These are phyloP conservation scores for Apiotrichum veenhuisii DNA, from an alignment of 1,284 basidiomycete species.

Conservation along the genomic window DNA sequence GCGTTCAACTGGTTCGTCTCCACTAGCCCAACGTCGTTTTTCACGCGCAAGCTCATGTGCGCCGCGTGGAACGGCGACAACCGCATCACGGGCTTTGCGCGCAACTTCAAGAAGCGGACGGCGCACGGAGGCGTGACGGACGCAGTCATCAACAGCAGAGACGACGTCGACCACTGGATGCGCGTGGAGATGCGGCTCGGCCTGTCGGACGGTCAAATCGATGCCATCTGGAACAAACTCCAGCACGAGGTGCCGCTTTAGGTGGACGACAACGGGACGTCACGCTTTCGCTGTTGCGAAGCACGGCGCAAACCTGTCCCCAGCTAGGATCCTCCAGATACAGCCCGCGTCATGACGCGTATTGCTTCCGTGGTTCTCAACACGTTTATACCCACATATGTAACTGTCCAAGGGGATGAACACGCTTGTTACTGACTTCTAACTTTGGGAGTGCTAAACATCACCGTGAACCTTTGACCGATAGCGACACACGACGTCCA, in stretches of 20 bases:
- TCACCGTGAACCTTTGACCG: too few relatives aligned
- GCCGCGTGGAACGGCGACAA: constrained; percentile 9
- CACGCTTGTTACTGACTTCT: too few relatives aligned
- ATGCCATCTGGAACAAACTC: constrained; percentile 4
- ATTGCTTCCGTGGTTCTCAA: too few relatives aligned
- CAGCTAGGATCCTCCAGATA: too few relatives aligned
- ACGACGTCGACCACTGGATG: constrained; percentile 4
- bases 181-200: constrained; percentile 1
- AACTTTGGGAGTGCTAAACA: too few relatives aligned
- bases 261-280: too few relatives aligned
- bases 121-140: background rate
- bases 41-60: constrained; percentile 1
- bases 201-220: constrained; percentile 1
- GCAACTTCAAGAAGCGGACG: constrained; percentile 6
- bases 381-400: too few relatives aligned
- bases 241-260: background rate
- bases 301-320: too few relatives aligned
- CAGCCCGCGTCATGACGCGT: too few relatives aligned
- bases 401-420: too few relatives aligned
- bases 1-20: constrained; percentile 18
- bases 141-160: background rate
- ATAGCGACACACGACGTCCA: too few relatives aligned
- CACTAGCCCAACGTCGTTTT: constrained; percentile 4
- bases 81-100: constrained; percentile 4
- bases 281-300: too few relatives aligned